Base-by-base conservation (phyloP, 2,329 filamentous ascomycete species). In the Dryadomyces sulphureus region DNA sequence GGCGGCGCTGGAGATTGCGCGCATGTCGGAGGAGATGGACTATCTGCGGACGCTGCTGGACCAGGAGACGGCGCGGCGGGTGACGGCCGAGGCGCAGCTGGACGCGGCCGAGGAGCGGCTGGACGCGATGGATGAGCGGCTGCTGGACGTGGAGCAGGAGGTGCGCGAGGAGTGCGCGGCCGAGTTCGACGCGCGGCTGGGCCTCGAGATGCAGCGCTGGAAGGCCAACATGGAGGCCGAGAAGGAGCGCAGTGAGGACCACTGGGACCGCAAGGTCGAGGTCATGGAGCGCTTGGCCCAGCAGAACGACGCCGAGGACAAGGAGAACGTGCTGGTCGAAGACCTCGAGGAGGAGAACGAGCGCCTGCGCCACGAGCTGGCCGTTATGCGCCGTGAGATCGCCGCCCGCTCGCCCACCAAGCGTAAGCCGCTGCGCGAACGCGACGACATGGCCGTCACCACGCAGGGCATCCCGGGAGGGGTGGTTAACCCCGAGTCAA, bases 111-210 rank as follows among this genome's bases (percentile, higher is more conserved):
- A 85, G 38, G 78, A 85, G 21, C 62, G n/a, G n/a, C n/a, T n/a
- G n/a, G 68, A 79, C 34, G 78, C 77, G 4, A 79, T 84, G 63
- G 75, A 85, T 38, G 78, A 85, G 21, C 62, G 72, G 5, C 66
- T 79, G 55, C 54, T 77, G 5, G 75, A 80, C 44, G 67, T 94
- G 12, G 92, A 98, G 59, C 79, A 84, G 54, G 81, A 82, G 6
- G 77, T 96, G 25, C 80, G 92, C 20, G 90, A 95, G 57, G 90
- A 96, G 54, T 90, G 89, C 55, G 89, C 80, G 54, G 70, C 67
- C 2, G 92, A 95, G 57, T 93, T 94, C 67, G 92, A 98, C 57
- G 68, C 75, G 49, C 75, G 78, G 11, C 71, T 95, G 41, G 75
- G 79, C 19, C 65, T 80, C 12, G 88, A 95, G 60, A 76, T 85